Evolutionary conservation across 768 basidiomycete species (phyloP).

Genomic region (Podaxis mareebaensis): DNA sequence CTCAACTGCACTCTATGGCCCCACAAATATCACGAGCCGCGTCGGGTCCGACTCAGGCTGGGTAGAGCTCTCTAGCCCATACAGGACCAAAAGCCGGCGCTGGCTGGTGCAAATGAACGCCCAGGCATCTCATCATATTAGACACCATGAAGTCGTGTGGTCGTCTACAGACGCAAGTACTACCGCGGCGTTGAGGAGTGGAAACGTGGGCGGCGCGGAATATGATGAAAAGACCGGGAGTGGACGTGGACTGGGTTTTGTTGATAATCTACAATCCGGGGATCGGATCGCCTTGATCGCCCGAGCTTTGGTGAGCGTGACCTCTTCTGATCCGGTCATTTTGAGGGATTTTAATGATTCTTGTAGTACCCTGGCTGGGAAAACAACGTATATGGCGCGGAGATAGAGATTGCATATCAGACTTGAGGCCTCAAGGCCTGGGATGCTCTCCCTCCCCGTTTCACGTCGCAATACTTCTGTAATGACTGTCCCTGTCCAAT

Average conservation of each 20-base stretch:
- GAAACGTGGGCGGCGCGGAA: background rate
- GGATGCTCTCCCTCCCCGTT: background rate
- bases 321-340: background rate
- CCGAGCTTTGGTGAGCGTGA: constrained; percentile 26
- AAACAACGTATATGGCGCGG: constrained; percentile 24
- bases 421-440: constrained; percentile 13
- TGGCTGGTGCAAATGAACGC: constrained; percentile 33
- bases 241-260: constrained; percentile 21
- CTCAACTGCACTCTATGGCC: background rate
- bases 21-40: background rate
- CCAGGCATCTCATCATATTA: constrained; percentile 22
- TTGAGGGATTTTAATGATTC: background rate
- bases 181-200: background rate
- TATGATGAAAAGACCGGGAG: constrained; percentile 18
- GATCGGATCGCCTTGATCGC: constrained; percentile 28
- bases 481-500: background rate
- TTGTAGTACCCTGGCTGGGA: constrained; percentile 31
- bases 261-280: constrained; percentile 16
- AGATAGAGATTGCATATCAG: constrained; percentile 29
- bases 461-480: background rate
- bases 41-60: background rate
- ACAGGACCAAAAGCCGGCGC: constrained; percentile 12
- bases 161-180: constrained; percentile 3
- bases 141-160: constrained; percentile 27
- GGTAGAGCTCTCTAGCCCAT: constrained; percentile 19